Evolutionary conservation across 1,139 yeast species (phyloP).

Genomic region (Geotrichum candidum): DNA sequence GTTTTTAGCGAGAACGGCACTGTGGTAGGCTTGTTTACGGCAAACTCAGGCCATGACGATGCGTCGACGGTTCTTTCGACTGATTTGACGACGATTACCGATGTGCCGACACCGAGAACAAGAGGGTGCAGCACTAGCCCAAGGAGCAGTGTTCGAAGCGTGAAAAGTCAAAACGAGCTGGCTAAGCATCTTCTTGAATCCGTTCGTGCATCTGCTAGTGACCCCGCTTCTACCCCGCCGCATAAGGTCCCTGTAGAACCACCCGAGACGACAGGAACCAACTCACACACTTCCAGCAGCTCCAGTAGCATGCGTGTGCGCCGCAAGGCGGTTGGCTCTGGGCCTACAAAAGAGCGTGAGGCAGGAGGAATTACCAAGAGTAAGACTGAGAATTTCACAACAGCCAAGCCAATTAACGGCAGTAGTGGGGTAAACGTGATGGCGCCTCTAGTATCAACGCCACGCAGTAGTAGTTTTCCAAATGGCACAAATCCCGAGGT

Average conservation of each 20-base stretch:
- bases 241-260: neutral
- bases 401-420: neutral
- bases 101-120: neutral
- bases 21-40: neutral
- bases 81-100: neutral
- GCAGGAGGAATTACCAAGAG: no score
- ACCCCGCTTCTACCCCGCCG: neutral
- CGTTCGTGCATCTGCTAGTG: neutral
- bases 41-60: neutral
- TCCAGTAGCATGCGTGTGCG: neutral
- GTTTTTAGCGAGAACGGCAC: neutral
- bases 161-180: neutral
- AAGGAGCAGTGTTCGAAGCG: neutral
- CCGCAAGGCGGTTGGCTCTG: conserved; percentile 15
- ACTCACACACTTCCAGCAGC: neutral
- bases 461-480: no score
- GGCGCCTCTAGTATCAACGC: no score
- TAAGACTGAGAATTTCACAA: neutral
- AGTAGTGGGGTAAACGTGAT: neutral
- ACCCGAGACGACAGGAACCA: neutral
- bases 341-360: neutral
- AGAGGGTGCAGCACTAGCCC: neutral
- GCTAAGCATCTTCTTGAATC: neutral
- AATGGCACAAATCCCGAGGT: no score
- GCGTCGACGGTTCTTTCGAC: neutral